Base-by-base conservation (phyloP, 140 eudicot genomes). In the Flaveria floridana region DNA sequence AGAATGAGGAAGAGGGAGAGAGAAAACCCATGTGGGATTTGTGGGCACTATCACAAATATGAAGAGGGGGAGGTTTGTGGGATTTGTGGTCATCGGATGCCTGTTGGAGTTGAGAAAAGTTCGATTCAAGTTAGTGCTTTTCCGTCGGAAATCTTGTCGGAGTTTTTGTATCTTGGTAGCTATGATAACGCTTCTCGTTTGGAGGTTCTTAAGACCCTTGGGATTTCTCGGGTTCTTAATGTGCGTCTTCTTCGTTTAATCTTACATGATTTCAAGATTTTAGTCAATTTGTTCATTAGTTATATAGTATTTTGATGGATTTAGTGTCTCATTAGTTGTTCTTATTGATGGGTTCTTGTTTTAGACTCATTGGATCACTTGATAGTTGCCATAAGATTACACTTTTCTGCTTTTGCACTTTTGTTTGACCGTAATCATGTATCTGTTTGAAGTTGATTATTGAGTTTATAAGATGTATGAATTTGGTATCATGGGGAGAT, bases 51-150 rank as follows among this genome's bases (percentile, higher is more conserved):
- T 82, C 99, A 93, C 87, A 90, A 90, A 76, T 87, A 88, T 63
- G 96, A 93, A 75, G 99, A 90, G 70, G 99, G 99, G 0, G 97
- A 94, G 71, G 97, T 91, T 59, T 94, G 99, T 75, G 99, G 95
- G 72, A 76, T 88, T 76, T 94, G 99, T 70, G 99, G 97, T 65
- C 99, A 94, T 73, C 87, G 99, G 3, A 79, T 88, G 84, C 87
- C 96, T 5, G 89, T 76, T 19, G 87, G 71, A 16, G 62, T 78
- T 10, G 96, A 91, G 19, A 81, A 79, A 50, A 6, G 82, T 10
- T 20, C 79, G 20, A 12, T 85, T 62, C 93, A 83, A 67, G 77
- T 82, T 25, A 85, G 97, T 55, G 97, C 97, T 25, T 94, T 94
- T 76, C 91, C 99, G 4, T 90, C 99, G 2, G 96, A 90, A 86